Conservation (phyloP, 257 asterid genomes). For the Gynochthodes officinalis region DNA sequence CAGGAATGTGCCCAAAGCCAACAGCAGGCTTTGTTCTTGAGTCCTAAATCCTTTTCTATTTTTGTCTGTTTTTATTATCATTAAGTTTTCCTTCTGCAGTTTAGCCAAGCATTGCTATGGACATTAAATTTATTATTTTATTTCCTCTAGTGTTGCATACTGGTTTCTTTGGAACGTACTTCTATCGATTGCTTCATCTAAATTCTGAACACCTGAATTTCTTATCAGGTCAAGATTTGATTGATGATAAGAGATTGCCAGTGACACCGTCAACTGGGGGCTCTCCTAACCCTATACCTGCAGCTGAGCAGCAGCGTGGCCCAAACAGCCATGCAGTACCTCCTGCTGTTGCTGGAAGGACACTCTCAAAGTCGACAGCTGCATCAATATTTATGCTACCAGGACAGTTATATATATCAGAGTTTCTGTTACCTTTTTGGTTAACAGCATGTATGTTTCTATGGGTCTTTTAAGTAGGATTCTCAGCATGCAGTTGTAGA, state of each 20-base stretch:
- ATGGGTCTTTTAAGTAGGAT: background rate
- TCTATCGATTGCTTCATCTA: slow-evolving; percentile 4
- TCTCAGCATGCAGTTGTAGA: slow-evolving; percentile 5
- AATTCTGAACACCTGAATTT: slow-evolving; percentile 9
- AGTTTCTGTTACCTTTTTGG: slow-evolving; percentile 33
- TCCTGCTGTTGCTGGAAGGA: slow-evolving; percentile 69
- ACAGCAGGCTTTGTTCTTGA: background rate
- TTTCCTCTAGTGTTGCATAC: background rate
- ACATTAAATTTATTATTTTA: background rate
- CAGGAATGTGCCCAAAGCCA: background rate
- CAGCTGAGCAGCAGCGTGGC: slow-evolving; percentile 59
- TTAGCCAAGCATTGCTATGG: background rate
- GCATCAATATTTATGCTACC: slow-evolving; percentile 9
- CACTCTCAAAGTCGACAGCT: slow-evolving; percentile 52
- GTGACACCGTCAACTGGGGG: slow-evolving; percentile 42
- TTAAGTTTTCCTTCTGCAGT: background rate
- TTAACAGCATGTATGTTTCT: slow-evolving; percentile 23
- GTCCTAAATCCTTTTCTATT: background rate
- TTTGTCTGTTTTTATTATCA: background rate
- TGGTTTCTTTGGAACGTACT: no score
- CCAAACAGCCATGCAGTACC: slow-evolving; percentile 56
- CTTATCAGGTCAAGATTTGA: slow-evolving; percentile 55
- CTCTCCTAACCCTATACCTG: slow-evolving; percentile 62
- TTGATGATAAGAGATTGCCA: slow-evolving; percentile 35
- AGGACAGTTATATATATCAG: slow-evolving; percentile 27